Percentiles rank a stretch among this genome's conserved stretches.
phyloP scores from a whole-genome alignment of 495 filamentous ascomycete species.

The Talaromyces proteolyticus region DNA sequence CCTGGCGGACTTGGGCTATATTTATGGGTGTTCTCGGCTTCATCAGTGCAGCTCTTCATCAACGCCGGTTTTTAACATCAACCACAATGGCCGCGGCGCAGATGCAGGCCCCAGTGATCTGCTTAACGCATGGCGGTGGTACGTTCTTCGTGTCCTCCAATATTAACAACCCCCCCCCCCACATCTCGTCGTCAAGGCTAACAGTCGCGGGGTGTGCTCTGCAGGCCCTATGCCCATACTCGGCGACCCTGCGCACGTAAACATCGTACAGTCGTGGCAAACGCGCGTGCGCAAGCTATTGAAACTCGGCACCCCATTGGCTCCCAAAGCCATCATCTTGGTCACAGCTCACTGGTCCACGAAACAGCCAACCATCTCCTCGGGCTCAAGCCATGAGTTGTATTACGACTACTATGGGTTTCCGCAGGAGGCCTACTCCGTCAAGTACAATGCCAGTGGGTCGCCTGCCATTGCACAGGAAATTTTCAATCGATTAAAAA shows the following conservation, averaged over 20 bases:
- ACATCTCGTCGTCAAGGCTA: too few species aligned
- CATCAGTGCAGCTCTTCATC: background rate
- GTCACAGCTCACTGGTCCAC: conserved; percentile 6
- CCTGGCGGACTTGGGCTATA: background rate
- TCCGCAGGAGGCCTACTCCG: background rate
- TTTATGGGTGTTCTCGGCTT: background rate
- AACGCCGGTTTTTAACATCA: background rate
- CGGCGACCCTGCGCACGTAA: conserved; percentile 1
- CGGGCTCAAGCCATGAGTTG: conserved; percentile 1
- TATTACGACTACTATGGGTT: conserved; percentile 7
- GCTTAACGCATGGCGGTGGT: conserved; percentile 5
- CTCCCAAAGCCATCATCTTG: conserved; percentile 4
- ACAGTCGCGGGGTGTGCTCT: too few species aligned
- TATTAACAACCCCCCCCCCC: too few species aligned
- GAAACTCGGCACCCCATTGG: background rate
- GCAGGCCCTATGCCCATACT: conserved; percentile 6
- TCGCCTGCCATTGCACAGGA: conserved; percentile 2
- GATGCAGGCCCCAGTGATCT: conserved; percentile 2
- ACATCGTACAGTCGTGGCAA: conserved; percentile 4
- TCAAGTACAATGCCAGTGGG: conserved; percentile 4
- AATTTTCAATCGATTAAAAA: conserved; percentile 1
- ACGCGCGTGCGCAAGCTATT: conserved; percentile 4
- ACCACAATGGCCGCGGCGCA: background rate
- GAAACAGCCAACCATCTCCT: conserved; percentile 1
- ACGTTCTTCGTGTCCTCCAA: background rate